A percentile compares a stretch with the other conserved stretches of the same genome.
Evolutionary conservation across 2,329 filamentous ascomycete species (phyloP).

Genomic region (Fusarium sp.): DNA sequence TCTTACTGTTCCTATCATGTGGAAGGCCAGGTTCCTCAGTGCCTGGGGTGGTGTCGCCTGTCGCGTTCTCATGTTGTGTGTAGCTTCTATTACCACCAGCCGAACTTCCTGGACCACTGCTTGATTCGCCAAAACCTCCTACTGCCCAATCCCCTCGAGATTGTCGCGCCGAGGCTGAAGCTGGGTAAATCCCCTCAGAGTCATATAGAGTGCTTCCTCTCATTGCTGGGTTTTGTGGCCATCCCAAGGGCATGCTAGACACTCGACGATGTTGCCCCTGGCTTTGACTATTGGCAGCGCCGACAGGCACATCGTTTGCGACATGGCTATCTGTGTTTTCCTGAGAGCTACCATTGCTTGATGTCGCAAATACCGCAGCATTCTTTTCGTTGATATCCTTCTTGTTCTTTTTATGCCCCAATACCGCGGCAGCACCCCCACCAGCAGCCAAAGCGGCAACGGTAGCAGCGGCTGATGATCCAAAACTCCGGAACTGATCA

Average conservation of each 20-base stretch:
- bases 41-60: constrained; percentile 2
- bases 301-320: constrained; percentile 26
- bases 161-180: constrained; percentile 22
- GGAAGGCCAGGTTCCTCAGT: background rate
- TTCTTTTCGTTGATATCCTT: constrained; percentile 42
- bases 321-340: constrained; percentile 35
- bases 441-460: constrained; percentile 39
- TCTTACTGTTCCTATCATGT: background rate
- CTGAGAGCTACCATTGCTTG: constrained; percentile 39
- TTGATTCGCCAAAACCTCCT: constrained; percentile 9
- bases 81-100: constrained; percentile 14
- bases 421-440: constrained; percentile 37
- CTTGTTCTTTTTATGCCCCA: constrained; percentile 33
- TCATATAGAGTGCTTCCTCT: constrained; percentile 40
- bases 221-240: constrained; percentile 51
- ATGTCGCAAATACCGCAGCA: constrained; percentile 3
- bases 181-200: constrained; percentile 31
- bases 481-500: constrained; percentile 49
- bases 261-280: constrained; percentile 40
- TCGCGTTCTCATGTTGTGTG: background rate
- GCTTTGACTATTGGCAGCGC: constrained; percentile 36
- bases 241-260: constrained; percentile 54
- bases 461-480: constrained; percentile 31
- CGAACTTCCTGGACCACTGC: constrained; percentile 12
- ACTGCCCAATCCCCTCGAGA: constrained; percentile 30